Base-by-base conservation (phyloP, 768 basidiomycete genomes). In the Exsudoporus frostii region DNA sequence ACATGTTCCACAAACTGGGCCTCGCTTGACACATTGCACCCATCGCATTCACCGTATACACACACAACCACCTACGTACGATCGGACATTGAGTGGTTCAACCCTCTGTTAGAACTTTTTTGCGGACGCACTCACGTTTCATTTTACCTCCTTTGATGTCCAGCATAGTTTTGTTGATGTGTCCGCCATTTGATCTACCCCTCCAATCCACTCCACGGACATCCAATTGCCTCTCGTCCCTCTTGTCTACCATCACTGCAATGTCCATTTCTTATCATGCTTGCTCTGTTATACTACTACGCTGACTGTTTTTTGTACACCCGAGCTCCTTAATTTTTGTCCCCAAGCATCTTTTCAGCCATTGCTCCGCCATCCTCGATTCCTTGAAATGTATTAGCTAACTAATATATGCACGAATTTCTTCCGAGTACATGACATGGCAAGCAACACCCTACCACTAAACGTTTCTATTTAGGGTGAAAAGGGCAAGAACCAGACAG, bases 1-100 rank as follows among this genome's bases (percentile, higher is more conserved):
- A 85, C 59, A 89, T 90, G 82, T 90, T 92, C 65, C 78, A 79
- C 50, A 86, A 82, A 69, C 74, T 92, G 39, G 86, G 88, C 22
- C 67, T 79, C 14, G 64, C 74, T 59, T 78, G 64, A 76, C 46
- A 30, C 52, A 22, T 19, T 32, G 32, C 37, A 43, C 37, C 19
- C 43, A 54, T 39, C 34, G 48, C 57, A 65, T 53, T 38, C 20
- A 51, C 45, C 48, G 44, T 47, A 41, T 59, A 61, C 24, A 51
- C 40, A 53, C 39, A 37, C 46, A 14, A 36, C 32, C 27, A 54
- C 41, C 44, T 34, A 47, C 17, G 48, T 41, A 57, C 38, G 43
- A 57, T 40, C 19, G 29, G 50, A 62, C 63, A 50, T 50, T 54
- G 29, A 33, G 45, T 24, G 51, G 50, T 50, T 47, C 40, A 52